Percentiles rank a stretch among this genome's conserved stretches.
phyloP scores from a whole-genome alignment of 345 rosid genomes.

The Eucalyptus melliodora region DNA sequence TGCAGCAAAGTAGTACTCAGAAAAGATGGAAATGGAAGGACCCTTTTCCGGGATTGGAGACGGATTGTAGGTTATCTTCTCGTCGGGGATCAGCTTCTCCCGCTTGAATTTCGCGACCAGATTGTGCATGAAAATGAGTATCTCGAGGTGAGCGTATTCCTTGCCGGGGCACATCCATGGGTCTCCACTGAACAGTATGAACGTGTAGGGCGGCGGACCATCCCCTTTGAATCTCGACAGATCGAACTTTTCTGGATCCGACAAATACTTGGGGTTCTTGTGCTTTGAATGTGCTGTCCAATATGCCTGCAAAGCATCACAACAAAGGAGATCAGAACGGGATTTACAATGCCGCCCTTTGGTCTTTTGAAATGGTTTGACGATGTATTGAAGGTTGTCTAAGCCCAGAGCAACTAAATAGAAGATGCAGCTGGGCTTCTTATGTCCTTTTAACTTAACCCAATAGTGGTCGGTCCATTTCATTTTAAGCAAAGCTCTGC shows the following conservation, averaged over 20 bases:
- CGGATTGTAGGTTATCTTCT: slow-evolving; percentile 6
- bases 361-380: background rate
- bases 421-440: background rate
- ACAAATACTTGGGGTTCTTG: slow-evolving; percentile 7
- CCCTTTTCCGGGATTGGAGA: slow-evolving; percentile 10
- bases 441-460: background rate
- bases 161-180: slow-evolving; percentile 15
- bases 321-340: too few species aligned
- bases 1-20: background rate
- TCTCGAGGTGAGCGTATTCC: slow-evolving; percentile 10
- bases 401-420: background rate
- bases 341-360: background rate
- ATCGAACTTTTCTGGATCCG: slow-evolving; percentile 13
- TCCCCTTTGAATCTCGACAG: slow-evolving; percentile 11
- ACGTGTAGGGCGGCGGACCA: slow-evolving; percentile 1
- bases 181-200: slow-evolving; percentile 16
- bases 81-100: background rate
- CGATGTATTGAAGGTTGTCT: background rate
- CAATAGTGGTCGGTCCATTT: background rate
- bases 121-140: slow-evolving; percentile 9
- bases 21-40: background rate
- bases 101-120: slow-evolving; percentile 1
- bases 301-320: background rate
- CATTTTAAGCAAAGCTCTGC: background rate
- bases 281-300: slow-evolving; percentile 11